Base-by-base conservation (phyloP, 73 alveolate species). In the Urostyla sp. region DNA sequence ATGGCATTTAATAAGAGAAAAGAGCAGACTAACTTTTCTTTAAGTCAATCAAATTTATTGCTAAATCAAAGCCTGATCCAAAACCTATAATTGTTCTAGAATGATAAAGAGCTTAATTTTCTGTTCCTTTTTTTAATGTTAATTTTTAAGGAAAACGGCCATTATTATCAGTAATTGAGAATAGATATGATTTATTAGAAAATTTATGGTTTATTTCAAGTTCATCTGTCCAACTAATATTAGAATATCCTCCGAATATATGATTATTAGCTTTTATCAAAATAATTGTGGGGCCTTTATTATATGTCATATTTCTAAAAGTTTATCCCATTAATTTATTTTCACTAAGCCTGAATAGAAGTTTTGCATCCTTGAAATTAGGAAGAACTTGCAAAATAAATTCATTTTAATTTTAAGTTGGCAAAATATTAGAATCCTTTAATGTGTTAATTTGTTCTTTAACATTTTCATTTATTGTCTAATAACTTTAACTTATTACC, bases 181-280 rank as follows among this genome's bases (percentile, higher is more conserved):
- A 84, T 0, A 84, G 24, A 38, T 38, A 84, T 10, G 88, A 69
- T 20, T 73, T 63, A 0, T 72, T 32, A 0, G 48, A 10, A 8
- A 43, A 0, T 67, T 75, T 73, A 87, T 88, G 75, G 16, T 60
- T 51, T 49, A 74, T 69, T 2, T 61, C 67, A 15, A 51, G 40
- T 18, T 63, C 87, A 55, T 84, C 92, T 0, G 73, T 74, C 98
- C 98, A 92, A 79, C 92, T 74, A 36, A 88, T 67, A 27, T 96
- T 96, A 54, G 84, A 84, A 81, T 48, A 92, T 27, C 96, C 98
- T 36, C 98, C 98, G 57, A 92, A 92, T 7, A 92, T 89, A 59
- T 90, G 90, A 26, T 86, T 95, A 44, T 75, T 63, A 0, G 98
- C 94, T 51, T 72, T 75, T 15, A 92, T 91, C 13, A 92, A 52